These are phyloP conservation scores for Cnidoscolus chayamansa DNA, from an alignment of 441 rosid genomes.

Conservation along the genomic window DNA sequence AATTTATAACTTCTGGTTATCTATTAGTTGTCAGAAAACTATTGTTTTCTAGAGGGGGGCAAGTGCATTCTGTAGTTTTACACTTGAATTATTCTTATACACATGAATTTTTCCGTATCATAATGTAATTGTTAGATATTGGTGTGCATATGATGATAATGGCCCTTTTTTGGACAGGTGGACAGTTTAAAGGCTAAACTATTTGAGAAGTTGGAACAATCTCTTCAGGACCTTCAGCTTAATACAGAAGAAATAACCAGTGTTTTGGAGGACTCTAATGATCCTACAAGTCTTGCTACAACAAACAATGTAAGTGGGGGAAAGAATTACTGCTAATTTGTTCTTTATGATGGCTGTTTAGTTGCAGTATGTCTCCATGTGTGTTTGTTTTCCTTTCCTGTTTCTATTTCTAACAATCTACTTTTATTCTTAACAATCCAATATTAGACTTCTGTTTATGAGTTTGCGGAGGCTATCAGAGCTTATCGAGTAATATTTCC, in stretches of 20 bases:
- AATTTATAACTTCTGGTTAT: constrained; percentile 15
- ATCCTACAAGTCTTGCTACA: constrained; percentile 36
- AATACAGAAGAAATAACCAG: constrained; percentile 44
- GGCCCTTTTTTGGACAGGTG: constrained; percentile 51
- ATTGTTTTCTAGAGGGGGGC: neutral
- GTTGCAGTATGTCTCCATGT: neutral
- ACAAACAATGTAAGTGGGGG: constrained; percentile 55
- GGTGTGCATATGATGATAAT: constrained; percentile 15
- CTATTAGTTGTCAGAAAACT: constrained; percentile 1
- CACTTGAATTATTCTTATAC: constrained; percentile 11
- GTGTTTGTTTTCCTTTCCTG: neutral
- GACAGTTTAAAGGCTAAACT: constrained; percentile 79
- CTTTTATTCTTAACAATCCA: constrained; percentile 23
- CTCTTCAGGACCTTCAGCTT: constrained; percentile 71
- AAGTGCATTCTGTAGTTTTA: neutral
- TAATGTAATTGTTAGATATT: constrained; percentile 5
- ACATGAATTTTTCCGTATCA: neutral
- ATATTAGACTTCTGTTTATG: constrained; percentile 68
- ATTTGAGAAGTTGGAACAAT: constrained; percentile 87
- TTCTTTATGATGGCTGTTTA: neutral
- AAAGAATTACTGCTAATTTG: constrained; percentile 3
- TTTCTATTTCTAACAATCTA: constrained; percentile 14
- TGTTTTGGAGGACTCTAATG: constrained; percentile 39
- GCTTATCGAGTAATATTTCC: constrained; percentile 94
- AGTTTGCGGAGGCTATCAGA: constrained; percentile 83